phyloP scores from a whole-genome alignment of 129 eudicot species.

The Oenanthe sinensis region DNA sequence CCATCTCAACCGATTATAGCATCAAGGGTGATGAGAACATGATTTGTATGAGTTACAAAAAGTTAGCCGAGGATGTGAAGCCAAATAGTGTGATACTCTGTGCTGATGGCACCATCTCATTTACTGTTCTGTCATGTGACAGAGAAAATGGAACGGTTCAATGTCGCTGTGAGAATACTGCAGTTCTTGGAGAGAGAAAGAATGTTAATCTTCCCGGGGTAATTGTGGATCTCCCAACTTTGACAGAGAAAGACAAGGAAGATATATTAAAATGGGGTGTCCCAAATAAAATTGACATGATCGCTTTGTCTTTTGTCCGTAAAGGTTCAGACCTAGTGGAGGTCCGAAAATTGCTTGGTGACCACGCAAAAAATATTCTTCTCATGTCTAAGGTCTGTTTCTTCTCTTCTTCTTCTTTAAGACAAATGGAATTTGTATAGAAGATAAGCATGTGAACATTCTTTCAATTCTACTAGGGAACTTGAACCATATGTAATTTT shows the following conservation, averaged over 20 bases:
- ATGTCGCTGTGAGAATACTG: slow-evolving; percentile 34
- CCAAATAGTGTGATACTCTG: slow-evolving; percentile 26
- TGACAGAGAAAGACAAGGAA: slow-evolving; percentile 33
- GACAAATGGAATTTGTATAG: neutral
- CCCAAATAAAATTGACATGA: slow-evolving; percentile 36
- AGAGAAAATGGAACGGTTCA: slow-evolving; percentile 16
- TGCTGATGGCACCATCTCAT: slow-evolving; percentile 33
- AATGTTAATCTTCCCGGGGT: slow-evolving; percentile 39
- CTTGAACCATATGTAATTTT: neutral
- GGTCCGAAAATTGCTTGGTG: slow-evolving; percentile 28
- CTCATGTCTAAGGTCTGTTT: slow-evolving; percentile 32
- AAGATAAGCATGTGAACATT: neutral
- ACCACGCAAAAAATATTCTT: slow-evolving; percentile 24
- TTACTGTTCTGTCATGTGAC: slow-evolving; percentile 32
- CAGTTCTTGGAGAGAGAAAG: slow-evolving; percentile 28
- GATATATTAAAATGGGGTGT: slow-evolving; percentile 35
- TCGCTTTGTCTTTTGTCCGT: slow-evolving; percentile 33
- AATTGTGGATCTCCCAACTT: slow-evolving; percentile 32
- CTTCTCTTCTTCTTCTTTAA: neutral
- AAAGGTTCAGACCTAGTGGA: slow-evolving; percentile 31
- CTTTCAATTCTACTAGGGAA: neutral
- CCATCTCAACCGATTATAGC: slow-evolving; percentile 27
- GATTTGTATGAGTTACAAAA: slow-evolving; percentile 36
- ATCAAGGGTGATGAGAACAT: slow-evolving; percentile 24
- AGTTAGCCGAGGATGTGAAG: slow-evolving; percentile 28